Conservation (phyloP, 371 early-diverging fungal species). For the Syncephalastrum racemosum region DNA sequence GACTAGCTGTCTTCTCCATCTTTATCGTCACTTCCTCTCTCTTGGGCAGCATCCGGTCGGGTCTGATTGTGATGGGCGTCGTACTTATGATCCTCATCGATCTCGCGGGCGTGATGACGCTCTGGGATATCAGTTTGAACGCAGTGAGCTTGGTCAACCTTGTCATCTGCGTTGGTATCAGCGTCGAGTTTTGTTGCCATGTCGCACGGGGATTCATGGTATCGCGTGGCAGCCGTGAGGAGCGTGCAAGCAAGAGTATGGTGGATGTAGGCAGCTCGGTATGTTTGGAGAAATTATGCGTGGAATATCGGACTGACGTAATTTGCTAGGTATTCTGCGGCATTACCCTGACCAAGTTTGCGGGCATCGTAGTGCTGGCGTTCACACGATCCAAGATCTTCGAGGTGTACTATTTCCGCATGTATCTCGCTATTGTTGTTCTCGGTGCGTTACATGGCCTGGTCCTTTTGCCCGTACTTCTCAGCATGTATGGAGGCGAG, state of each 20-base stretch:
- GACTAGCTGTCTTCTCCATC: conserved; percentile 58
- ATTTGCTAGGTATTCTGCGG: conserved; percentile 64
- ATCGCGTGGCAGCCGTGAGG: conserved; percentile 43
- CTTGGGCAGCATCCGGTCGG: conserved; percentile 57
- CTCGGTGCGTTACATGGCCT: conserved; percentile 72
- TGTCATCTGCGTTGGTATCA: conserved; percentile 75
- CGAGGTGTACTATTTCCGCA: conserved; percentile 77
- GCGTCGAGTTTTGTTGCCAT: conserved; percentile 79
- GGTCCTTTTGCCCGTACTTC: conserved; percentile 65
- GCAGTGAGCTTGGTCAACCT: conserved; percentile 77
- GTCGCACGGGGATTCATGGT: conserved; percentile 68
- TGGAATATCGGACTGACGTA: background rate
- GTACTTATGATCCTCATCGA: conserved; percentile 67
- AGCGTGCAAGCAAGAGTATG: conserved; percentile 51
- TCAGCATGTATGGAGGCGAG: conserved; percentile 58
- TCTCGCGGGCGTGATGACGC: conserved; percentile 67
- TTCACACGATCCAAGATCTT: conserved; percentile 76
- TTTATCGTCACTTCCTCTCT: conserved; percentile 60
- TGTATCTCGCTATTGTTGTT: conserved; percentile 74
- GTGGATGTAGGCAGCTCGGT: conserved; percentile 72
- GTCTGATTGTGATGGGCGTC: conserved; percentile 58
- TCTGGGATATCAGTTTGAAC: conserved; percentile 69
- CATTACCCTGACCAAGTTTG: conserved; percentile 75
- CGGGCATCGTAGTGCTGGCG: conserved; percentile 71
- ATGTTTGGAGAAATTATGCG: conserved; percentile 13